These are phyloP conservation scores for Apophysomyces sp. DNA, from an alignment of 371 early-diverging fungal species.

Conservation along the genomic window DNA sequence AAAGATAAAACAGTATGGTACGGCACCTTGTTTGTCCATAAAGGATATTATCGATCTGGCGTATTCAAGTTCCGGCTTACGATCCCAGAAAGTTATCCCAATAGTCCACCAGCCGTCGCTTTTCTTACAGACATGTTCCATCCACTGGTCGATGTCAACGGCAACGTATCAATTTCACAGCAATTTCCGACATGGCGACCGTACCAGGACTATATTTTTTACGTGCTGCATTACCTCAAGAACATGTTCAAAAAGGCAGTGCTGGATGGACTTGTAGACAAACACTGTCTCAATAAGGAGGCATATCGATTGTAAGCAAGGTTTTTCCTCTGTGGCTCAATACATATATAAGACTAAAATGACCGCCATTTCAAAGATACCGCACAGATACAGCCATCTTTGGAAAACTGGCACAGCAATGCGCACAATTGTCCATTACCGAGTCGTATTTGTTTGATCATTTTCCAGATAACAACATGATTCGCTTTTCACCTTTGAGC, in stretches of 20 bases:
- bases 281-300: slow-evolving; percentile 71
- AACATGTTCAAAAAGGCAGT: slow-evolving; percentile 81
- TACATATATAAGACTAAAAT: not conserved
- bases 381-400: slow-evolving; percentile 68
- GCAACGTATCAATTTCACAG: slow-evolving; percentile 66
- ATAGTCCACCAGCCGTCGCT: slow-evolving; percentile 80
- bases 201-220: slow-evolving; percentile 77
- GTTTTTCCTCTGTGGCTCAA: not conserved
- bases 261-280: slow-evolving; percentile 67
- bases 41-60: slow-evolving; percentile 90
- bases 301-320: slow-evolving; percentile 66
- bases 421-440: slow-evolving; percentile 75
- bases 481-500: slow-evolving; percentile 56
- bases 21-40: slow-evolving; percentile 83
- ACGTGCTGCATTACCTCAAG: slow-evolving; percentile 84
- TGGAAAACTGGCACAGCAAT: slow-evolving; percentile 76
- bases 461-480: slow-evolving; percentile 57
- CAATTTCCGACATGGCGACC: slow-evolving; percentile 85
- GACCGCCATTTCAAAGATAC: slow-evolving; percentile 33
- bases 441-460: slow-evolving; percentile 70
- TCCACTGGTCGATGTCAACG: slow-evolving; percentile 84
- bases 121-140: slow-evolving; percentile 94
- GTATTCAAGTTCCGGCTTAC: slow-evolving; percentile 90
- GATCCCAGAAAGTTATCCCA: slow-evolving; percentile 88
- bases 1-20: slow-evolving; percentile 67